A percentile compares a stretch with the other conserved stretches of the same genome.
phyloP scores from a whole-genome alignment of 2,329 filamentous ascomycete species.

The Lasiodiplodia hormozganensis region DNA sequence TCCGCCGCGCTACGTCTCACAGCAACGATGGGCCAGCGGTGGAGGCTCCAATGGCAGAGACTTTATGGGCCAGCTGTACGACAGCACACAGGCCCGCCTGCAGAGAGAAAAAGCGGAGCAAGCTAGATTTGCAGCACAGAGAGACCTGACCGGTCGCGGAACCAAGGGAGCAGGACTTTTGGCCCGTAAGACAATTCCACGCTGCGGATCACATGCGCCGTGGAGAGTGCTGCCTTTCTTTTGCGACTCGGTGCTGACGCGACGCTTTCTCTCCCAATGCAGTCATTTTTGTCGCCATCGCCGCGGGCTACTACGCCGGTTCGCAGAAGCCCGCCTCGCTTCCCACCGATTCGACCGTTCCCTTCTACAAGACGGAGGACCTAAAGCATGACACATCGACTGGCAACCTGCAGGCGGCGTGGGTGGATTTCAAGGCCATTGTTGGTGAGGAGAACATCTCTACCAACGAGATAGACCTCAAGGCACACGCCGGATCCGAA shows the following conservation, averaged over 20 bases:
- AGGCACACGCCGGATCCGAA: constrained; percentile 66
- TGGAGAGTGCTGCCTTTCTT: background rate
- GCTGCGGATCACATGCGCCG: background rate
- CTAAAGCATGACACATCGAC: constrained; percentile 62
- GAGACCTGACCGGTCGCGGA: constrained; percentile 44
- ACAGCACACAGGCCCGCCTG: constrained; percentile 65
- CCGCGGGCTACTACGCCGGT: constrained; percentile 64
- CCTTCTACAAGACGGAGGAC: constrained; percentile 58
- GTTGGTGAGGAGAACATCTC: constrained; percentile 70
- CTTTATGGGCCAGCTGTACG: constrained; percentile 68
- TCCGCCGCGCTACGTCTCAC: constrained; percentile 5
- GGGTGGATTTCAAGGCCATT: constrained; percentile 67
- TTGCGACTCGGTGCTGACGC: constrained; percentile 8
- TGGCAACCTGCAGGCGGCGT: constrained; percentile 68
- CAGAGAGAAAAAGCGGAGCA: constrained; percentile 65
- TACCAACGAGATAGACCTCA: constrained; percentile 60
- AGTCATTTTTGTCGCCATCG: constrained; percentile 61
- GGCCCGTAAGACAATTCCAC: constrained; percentile 19
- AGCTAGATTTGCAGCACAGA: constrained; percentile 54
- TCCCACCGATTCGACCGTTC: constrained; percentile 62
- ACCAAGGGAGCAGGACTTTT: constrained; percentile 25
- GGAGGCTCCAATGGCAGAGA: constrained; percentile 45
- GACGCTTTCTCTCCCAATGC: constrained; percentile 26
- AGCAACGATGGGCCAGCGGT: constrained; percentile 16
- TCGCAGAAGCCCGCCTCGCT: constrained; percentile 55